phyloP scores from a whole-genome alignment of 352 stramenopile species.

The Blastocystis sp. region DNA sequence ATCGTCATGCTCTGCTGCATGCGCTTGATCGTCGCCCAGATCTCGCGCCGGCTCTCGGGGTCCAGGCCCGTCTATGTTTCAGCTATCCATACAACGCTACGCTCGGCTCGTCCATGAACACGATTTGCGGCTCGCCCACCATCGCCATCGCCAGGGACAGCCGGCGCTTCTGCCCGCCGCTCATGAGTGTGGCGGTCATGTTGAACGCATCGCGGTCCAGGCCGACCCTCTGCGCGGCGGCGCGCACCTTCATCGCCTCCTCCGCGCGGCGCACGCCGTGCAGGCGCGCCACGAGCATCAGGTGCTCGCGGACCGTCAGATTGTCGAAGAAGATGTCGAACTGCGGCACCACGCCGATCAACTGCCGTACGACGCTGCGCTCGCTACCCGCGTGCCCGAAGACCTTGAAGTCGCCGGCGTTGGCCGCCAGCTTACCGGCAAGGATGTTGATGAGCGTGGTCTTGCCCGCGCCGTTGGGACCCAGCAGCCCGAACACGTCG shows the following conservation, averaged over 20 bases:
- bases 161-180: conserved; percentile 64
- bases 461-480: conserved; percentile 71
- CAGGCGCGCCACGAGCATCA: conserved; percentile 68
- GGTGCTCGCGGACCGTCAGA: conserved; percentile 77
- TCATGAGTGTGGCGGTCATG: conserved; percentile 40
- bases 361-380: conserved; percentile 76
- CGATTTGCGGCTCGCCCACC: conserved; percentile 78
- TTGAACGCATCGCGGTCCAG: background rate
- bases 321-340: conserved; percentile 78
- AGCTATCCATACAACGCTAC: conserved; percentile 72
- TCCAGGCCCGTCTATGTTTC: conserved; percentile 80
- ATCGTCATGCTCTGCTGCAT: conserved; percentile 72
- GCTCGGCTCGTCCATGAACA: conserved; percentile 76
- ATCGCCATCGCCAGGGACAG: conserved; percentile 17
- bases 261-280: background rate
- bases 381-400: conserved; percentile 66
- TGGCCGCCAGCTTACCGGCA: conserved; percentile 68
- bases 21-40: conserved; percentile 72
- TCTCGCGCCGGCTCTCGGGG: conserved; percentile 71
- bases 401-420: conserved; percentile 64
- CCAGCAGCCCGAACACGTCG: conserved; percentile 69
- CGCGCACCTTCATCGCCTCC: conserved; percentile 80
- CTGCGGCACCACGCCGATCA: conserved; percentile 77
- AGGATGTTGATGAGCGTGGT: conserved; percentile 71
- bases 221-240: conserved; percentile 13